Percentiles rank a stretch among this genome's conserved stretches.
phyloP scores from a whole-genome alignment of 2,329 filamentous ascomycete genomes.

The Talaromyces sp. region DNA sequence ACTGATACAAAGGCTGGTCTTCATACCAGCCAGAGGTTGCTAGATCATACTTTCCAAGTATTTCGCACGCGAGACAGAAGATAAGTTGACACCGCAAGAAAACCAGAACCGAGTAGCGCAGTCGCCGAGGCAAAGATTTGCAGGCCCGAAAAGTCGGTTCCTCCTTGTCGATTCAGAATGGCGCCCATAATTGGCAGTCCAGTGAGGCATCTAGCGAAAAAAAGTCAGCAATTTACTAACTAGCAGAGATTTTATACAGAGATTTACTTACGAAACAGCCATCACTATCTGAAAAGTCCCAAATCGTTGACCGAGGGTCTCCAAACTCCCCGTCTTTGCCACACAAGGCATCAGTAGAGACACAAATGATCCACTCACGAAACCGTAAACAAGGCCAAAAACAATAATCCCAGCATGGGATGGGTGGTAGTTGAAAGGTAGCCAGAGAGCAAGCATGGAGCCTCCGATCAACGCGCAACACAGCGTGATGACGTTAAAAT shows the following conservation, averaged over 20 bases:
- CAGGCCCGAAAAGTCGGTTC: constrained; percentile 24
- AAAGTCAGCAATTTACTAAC: not conserved
- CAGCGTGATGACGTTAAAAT: constrained; percentile 27
- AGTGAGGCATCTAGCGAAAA: constrained; percentile 22
- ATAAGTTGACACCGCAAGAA: not conserved
- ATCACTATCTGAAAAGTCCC: constrained; percentile 29
- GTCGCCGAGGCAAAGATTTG: constrained; percentile 24
- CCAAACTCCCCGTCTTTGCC: constrained; percentile 27
- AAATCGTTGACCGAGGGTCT: constrained; percentile 34
- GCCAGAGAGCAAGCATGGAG: constrained; percentile 27
- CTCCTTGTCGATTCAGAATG: constrained; percentile 23
- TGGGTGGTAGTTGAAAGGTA: constrained; percentile 28
- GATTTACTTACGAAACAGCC: constrained; percentile 21
- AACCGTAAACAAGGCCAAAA: constrained; percentile 28
- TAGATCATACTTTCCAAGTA: constrained; percentile 1
- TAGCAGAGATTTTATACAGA: not conserved
- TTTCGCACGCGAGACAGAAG: not conserved
- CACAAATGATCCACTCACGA: constrained; percentile 29
- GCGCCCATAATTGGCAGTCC: constrained; percentile 29
- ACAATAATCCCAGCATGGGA: constrained; percentile 29
- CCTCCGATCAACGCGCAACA: constrained; percentile 18
- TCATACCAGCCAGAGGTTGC: not conserved
- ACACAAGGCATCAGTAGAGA: constrained; percentile 30
- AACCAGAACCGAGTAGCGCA: constrained; percentile 15
- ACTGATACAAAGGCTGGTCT: not conserved